Base-by-base conservation (phyloP, 225 moss, liverwort and hornwort species). In the Thuidium tamariscinum region DNA sequence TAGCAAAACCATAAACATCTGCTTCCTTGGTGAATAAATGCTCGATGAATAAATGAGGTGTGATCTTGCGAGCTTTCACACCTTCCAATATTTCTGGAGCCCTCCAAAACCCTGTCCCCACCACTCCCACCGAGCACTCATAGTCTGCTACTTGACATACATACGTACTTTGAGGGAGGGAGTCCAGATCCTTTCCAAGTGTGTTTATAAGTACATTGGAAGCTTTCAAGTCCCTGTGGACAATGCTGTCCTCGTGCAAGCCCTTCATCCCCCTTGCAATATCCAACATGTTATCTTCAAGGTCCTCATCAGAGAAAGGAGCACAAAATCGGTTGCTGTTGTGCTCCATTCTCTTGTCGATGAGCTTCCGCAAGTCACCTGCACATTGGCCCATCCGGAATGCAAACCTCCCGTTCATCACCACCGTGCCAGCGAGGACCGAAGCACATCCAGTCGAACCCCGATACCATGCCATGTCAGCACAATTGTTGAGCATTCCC, bases 391-490 rank as follows among this genome's bases (percentile, higher is more conserved):
- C 0, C 87, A 87, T 82, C 5, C 5, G 8, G 46, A 66, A 87
- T 16, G 75, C 87, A 29, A 75, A 82, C 19, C 66, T 74, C 6
- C 75, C 46, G 20, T 32, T 66, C 63, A 55, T 56, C n/a, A n/a
- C 36, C 27, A 87, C 19, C 11, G 46, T 56, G 20, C n/a, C 82
- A 21, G 2, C 10, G 30, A 51, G 1, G 32, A 81, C 54, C 3
- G 18, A 8, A 26, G 71, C 37, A 11, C 27, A 29, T 29, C 7
- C 14, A 26, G 0, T 1, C 5, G 36, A 37, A 79, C 23, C 2
- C 2, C 8, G 9, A 21, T 6, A 55, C 9, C n/a, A n/a, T n/a
- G n/a, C n/a, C 17, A 0, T 2, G 4, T 7, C 21, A 4, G 6
- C 13, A 55, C 55, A 21, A 1, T 2, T 6, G 16, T 64, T 64